Conservation (phyloP, 75 land plant species). For the Cryptomeria japonica region DNA sequence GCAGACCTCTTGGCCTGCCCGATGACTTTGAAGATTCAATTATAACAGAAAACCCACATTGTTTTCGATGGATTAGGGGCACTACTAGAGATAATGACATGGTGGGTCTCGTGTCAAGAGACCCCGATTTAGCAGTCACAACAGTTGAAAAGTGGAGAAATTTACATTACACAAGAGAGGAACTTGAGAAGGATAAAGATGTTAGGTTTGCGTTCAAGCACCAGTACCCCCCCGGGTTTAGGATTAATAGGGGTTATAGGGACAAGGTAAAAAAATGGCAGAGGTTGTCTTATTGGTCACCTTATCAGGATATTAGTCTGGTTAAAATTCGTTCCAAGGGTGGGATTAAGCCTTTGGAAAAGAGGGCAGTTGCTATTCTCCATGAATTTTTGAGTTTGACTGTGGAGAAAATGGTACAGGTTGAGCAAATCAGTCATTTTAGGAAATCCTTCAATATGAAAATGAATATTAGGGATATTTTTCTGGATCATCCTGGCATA, state of each 20-base stretch:
- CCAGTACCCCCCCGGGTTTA: conserved; percentile 65
- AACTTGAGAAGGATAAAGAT: conserved; percentile 63
- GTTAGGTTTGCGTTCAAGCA: conserved; percentile 60
- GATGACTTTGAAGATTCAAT: conserved; percentile 55
- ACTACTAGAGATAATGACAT: conserved; percentile 26
- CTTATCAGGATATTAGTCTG: conserved; percentile 48
- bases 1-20: conserved; percentile 65
- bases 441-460: conserved; percentile 51
- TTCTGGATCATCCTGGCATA: conserved; percentile 74
- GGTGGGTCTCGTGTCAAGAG: conserved; percentile 46
- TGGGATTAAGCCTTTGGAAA: conserved; percentile 45
- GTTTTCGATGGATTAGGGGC: conserved; percentile 30
- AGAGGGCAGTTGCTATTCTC: conserved; percentile 65
- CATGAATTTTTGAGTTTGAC: conserved; percentile 80
- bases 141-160: conserved; percentile 66
- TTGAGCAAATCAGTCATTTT: conserved; percentile 58
- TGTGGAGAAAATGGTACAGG: conserved; percentile 62
- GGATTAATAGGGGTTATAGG: conserved; percentile 48
- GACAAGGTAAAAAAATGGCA: conserved; percentile 75
- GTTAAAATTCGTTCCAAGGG: conserved; percentile 28
- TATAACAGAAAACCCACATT: conserved; percentile 34
- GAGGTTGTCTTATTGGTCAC: conserved; percentile 59
- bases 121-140: conserved; percentile 38
- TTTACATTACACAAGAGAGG: conserved; percentile 45
- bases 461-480: conserved; percentile 62